Percentiles rank a stretch among this genome's conserved stretches.
Evolutionary conservation across 805 yeast species (phyloP).

Genomic region (Candida ascalaphidarum): DNA sequence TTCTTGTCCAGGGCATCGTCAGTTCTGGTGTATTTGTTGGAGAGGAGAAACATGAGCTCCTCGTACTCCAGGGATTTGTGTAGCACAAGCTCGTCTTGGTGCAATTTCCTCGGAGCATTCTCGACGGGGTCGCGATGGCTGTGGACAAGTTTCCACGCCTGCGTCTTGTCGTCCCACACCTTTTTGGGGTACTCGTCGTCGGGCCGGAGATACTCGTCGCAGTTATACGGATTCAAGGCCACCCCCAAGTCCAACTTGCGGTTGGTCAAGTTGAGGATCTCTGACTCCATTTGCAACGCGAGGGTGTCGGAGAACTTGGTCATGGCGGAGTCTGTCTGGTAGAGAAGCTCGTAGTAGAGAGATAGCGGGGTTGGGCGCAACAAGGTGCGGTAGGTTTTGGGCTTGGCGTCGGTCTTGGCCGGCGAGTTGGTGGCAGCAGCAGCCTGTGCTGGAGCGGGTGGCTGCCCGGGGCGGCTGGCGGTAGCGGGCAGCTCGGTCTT

Average conservation of each 20-base stretch:
- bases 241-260: constrained; percentile 71
- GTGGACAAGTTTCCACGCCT: constrained; percentile 20
- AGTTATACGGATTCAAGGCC: constrained; percentile 57
- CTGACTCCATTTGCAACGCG: constrained; percentile 81
- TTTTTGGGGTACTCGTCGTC: constrained; percentile 39
- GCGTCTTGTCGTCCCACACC: constrained; percentile 26
- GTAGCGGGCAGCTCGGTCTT: neutral
- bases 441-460: constrained; percentile 1
- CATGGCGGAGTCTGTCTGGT: constrained; percentile 71
- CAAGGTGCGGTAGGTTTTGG: constrained; percentile 69
- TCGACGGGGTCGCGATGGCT: constrained; percentile 26
- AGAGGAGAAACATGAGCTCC: constrained; percentile 62
- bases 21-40: constrained; percentile 28
- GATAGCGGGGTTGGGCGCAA: constrained; percentile 76
- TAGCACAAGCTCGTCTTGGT: constrained; percentile 32
- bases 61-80: constrained; percentile 82
- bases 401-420: constrained; percentile 27
- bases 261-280: constrained; percentile 67
- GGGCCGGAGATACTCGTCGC: constrained; percentile 41
- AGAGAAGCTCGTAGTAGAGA: constrained; percentile 74
- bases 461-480: neutral
- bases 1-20: constrained; percentile 29
- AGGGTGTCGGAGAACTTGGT: constrained; percentile 71
- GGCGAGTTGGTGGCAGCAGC: neutral
- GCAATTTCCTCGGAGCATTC: constrained; percentile 24